Base-by-base conservation (phyloP, 164 flowering plant genomes). In the Stephania japonica region DNA sequence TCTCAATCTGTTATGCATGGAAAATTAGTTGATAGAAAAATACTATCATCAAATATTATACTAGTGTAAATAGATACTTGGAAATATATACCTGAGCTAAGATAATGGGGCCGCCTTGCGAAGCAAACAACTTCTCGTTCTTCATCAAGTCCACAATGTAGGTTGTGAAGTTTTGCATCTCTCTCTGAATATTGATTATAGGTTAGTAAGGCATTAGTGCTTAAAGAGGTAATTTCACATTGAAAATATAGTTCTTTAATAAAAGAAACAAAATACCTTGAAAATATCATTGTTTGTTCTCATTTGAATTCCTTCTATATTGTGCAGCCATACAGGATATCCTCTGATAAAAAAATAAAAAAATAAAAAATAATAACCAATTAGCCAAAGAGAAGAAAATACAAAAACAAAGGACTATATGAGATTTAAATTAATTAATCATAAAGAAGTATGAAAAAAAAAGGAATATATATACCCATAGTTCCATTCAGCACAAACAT, bases 61-160 rank as follows among this genome's bases (percentile, higher is more conserved):
- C 38, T 32, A 32, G 16, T 16, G 21, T 16, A 19, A 56, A 19
- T 16, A 19, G 6, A 10, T 56, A 56, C 4, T 47, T 47, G 5
- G 19, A 56, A 56, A 56, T 56, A 56, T 16, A 56, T 56, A 56
- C 80, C 83, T 83, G 86, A 16, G 85, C 78, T 16, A 84, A 18
- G 42, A 81, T 84, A 4, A 82, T 82, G 5, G 84, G 80, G 10
- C 85, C 86, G 68, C 86, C 85, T 70, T 84, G 85, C 25, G 83
- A 63, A 4, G 83, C 85, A 80, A 84, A 84, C 14, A 84, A 68
- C 1, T 82, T 82, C 10, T 70, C 82, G 7, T 70, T 26, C 44
- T 73, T 82, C 32, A 27, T 21, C 78, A 78, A 74, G 66, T 80
- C 50, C 26, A 83, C 86, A 2, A 83, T 84, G 69, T 72, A 41